Percentiles rank a stretch among this genome's conserved stretches.
phyloP scores from a whole-genome alignment of 192 early-diverging fungal species.

The Coemansia sp. region DNA sequence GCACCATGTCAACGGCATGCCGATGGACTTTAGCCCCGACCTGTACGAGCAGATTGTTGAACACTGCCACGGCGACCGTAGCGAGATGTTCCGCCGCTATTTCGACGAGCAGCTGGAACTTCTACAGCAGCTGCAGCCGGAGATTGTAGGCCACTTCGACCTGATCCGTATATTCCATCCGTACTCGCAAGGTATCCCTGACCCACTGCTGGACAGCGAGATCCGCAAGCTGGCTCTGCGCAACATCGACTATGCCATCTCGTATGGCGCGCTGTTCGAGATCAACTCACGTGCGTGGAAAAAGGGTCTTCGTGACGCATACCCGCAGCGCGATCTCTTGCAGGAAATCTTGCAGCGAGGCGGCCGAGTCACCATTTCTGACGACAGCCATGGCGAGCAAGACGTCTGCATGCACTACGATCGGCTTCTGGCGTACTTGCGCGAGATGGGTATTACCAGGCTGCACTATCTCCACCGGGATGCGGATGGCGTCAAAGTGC shows the following conservation, averaged over 20 bases:
- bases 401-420: slow-evolving; percentile 88
- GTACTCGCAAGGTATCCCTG: slow-evolving; percentile 34
- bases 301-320: slow-evolving; percentile 79
- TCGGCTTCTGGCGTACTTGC: slow-evolving; percentile 66
- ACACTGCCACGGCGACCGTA: slow-evolving; percentile 29
- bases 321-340: slow-evolving; percentile 84
- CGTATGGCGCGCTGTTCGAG: slow-evolving; percentile 87
- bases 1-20: slow-evolving; percentile 79
- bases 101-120: slow-evolving; percentile 88
- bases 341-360: slow-evolving; percentile 62
- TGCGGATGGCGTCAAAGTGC: slow-evolving; percentile 9
- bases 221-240: slow-evolving; percentile 59
- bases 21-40: slow-evolving; percentile 78
- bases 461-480: slow-evolving; percentile 52
- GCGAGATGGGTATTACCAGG: slow-evolving; percentile 58
- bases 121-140: slow-evolving; percentile 67
- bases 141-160: slow-evolving; percentile 96
- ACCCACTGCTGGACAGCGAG: slow-evolving; percentile 33
- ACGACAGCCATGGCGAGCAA: slow-evolving; percentile 89
- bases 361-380: slow-evolving; percentile 80
- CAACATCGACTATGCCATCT: slow-evolving; percentile 78
- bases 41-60: slow-evolving; percentile 53
- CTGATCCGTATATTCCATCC: slow-evolving; percentile 82
- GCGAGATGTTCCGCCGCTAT: slow-evolving; percentile 68
- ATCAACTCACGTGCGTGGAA: slow-evolving; percentile 93